phyloP scores from a whole-genome alignment of 164 flowering plant genomes.

The Nymphaea thermarum region DNA sequence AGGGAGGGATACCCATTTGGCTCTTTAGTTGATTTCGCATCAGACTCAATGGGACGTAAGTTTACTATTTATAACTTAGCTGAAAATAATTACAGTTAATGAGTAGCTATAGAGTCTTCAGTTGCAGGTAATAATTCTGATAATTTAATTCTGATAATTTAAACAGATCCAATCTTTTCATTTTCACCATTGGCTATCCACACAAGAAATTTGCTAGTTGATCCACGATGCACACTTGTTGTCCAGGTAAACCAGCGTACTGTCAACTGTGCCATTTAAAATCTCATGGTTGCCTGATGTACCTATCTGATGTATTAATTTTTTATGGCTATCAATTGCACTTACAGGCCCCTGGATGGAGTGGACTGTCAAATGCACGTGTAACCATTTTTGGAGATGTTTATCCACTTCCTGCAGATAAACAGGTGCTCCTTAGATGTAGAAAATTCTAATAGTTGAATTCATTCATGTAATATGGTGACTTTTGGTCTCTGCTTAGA shows the following conservation, averaged over 20 bases:
- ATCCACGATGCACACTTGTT: slow-evolving; percentile 92
- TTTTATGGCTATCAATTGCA: slow-evolving; percentile 11
- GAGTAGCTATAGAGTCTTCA: not conserved
- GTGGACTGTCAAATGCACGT: slow-evolving; percentile 95
- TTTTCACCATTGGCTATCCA: slow-evolving; percentile 99
- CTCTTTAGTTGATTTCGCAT: slow-evolving; percentile 94
- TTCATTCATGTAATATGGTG: not conserved
- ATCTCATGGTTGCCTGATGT: not conserved
- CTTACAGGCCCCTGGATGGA: slow-evolving; percentile 94
- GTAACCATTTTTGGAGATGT: slow-evolving; percentile 98
- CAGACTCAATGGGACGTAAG: slow-evolving; percentile 95
- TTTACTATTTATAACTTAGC: slow-evolving; percentile 4
- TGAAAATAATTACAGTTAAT: not conserved
- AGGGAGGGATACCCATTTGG: slow-evolving; percentile 98
- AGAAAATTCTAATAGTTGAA: not conserved
- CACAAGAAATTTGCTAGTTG: slow-evolving; percentile 81
- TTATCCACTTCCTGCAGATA: slow-evolving; percentile 65
- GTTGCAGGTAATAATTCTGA: not conserved
- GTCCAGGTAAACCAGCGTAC: slow-evolving; percentile 53
- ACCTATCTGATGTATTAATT: slow-evolving; percentile 1
- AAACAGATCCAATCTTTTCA: slow-evolving; percentile 89
- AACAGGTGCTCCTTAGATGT: slow-evolving; percentile 51
- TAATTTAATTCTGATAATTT: not conserved
- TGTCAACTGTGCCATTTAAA: too few species aligned
- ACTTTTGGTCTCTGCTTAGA: not conserved